Percentiles rank a stretch among this genome's conserved stretches.
These are phyloP conservation scores for Wickerhamomyces hampshirensis DNA, from an alignment of 805 yeast genomes.

Conservation along the genomic window DNA sequence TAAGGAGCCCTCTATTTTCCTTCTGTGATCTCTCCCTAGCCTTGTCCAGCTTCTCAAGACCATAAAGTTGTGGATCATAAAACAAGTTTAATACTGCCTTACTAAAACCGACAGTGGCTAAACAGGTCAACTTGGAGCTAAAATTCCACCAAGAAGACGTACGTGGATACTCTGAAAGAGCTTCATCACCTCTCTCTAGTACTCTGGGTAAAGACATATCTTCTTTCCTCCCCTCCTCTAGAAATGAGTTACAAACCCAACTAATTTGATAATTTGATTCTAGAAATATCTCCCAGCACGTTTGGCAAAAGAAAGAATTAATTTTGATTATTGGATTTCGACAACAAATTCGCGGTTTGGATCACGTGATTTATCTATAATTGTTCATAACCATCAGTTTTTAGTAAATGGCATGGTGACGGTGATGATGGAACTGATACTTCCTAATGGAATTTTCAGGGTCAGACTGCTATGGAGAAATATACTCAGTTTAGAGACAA, in stretches of 20 bases:
- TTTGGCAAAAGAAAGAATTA: no score
- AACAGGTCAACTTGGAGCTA: constrained; percentile 64
- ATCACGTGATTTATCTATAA: no score
- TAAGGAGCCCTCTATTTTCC: constrained; percentile 72
- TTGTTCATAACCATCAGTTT: no score
- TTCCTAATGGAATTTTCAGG: no score
- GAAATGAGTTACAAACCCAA: not conserved
- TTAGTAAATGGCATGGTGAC: no score
- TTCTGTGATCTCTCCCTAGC: constrained; percentile 58
- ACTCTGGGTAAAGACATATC: constrained; percentile 76
- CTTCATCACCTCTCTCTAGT: constrained; percentile 66
- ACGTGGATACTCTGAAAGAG: constrained; percentile 60
- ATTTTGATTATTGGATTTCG: not conserved
- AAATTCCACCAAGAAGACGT: constrained; percentile 55
- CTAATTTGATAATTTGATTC: not conserved
- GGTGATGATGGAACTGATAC: no score
- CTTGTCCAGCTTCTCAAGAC: constrained; percentile 57
- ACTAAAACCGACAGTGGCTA: constrained; percentile 58
- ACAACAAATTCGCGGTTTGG: not conserved
- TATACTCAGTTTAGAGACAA: constrained; percentile 82
- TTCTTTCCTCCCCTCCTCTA: no score
- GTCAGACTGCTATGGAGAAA: constrained; percentile 59
- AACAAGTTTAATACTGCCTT: constrained; percentile 55
- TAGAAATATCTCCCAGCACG: no score
- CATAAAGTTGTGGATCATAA: constrained; percentile 59